Evolutionary conservation across 805 yeast species (phyloP).

Genomic region (Priceomyces carsonii): DNA sequence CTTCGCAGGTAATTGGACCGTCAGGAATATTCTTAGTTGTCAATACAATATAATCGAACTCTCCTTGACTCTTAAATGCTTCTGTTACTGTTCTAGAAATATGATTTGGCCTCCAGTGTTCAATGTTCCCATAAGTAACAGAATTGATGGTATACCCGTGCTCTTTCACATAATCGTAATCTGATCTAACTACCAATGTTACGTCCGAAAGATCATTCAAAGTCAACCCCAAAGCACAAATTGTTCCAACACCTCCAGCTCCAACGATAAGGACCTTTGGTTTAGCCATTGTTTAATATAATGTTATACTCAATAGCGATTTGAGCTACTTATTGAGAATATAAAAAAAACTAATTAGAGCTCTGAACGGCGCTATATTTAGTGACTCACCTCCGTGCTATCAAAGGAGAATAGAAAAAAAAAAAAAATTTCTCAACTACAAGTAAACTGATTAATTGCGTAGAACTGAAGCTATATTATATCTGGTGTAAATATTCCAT

Average conservation of each 20-base stretch:
- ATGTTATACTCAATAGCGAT: not conserved
- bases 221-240: conserved; percentile 66
- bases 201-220: conserved; percentile 44
- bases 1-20: conserved; percentile 39
- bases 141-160: conserved; percentile 36
- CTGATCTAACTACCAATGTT: conserved; percentile 39
- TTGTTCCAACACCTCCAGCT: conserved; percentile 85
- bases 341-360: too few relatives aligned
- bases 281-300: conserved; percentile 5
- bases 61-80: conserved; percentile 23
- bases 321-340: not conserved
- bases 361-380: too few relatives aligned
- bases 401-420: not conserved
- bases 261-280: conserved; percentile 63
- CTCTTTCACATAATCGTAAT: conserved; percentile 26
- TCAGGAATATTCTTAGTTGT: conserved; percentile 41
- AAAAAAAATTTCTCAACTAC: too few relatives aligned
- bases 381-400: too few relatives aligned
- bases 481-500: conserved; percentile 19
- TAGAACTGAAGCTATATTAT: too few relatives aligned
- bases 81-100: conserved; percentile 29
- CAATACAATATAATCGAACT: conserved; percentile 38
- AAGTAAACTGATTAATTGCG: too few relatives aligned
- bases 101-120: conserved; percentile 29
- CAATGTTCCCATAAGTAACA: conserved; percentile 30